Evolutionary conservation across 768 basidiomycete genomes (phyloP).

Genomic region (Inosperma sp.): DNA sequence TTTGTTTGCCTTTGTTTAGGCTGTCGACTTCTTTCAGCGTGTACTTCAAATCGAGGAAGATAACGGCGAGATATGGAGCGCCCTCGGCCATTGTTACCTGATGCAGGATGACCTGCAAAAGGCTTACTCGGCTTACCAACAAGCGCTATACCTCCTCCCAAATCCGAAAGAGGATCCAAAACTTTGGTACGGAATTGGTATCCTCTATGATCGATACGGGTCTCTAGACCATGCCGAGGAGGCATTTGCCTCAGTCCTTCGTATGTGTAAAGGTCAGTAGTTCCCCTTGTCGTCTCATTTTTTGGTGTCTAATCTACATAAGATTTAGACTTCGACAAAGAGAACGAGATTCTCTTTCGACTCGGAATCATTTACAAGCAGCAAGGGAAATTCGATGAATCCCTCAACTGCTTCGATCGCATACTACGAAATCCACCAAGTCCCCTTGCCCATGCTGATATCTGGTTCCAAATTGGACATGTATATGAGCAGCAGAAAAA

Average conservation of each 20-base stretch:
- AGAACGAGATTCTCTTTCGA: constrained; percentile 97
- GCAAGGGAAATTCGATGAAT: constrained; percentile 88
- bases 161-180: constrained; percentile 97
- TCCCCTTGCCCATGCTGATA: constrained; percentile 94
- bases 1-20: constrained; percentile 53
- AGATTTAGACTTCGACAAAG: constrained; percentile 91
- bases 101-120: constrained; percentile 99
- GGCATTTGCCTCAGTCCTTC: constrained; percentile 91
- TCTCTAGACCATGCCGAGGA: constrained; percentile 99
- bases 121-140: constrained; percentile 97
- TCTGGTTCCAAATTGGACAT: constrained; percentile 99
- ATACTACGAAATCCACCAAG: constrained; percentile 94
- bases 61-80: constrained; percentile 98
- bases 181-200: constrained; percentile 99
- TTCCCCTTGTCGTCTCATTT: constrained; percentile 21
- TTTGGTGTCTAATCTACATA: constrained; percentile 21
- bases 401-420: constrained; percentile 89
- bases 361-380: constrained; percentile 99
- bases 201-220: constrained; percentile 97
- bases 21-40: constrained; percentile 94
- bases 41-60: constrained; percentile 88
- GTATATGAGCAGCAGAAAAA: constrained; percentile 98
- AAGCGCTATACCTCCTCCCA: constrained; percentile 91
- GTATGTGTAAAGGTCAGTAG: constrained; percentile 91
- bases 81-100: constrained; percentile 94